phyloP scores from a whole-genome alignment of 2,329 filamentous ascomycete genomes.

The Hymenoscyphus salicellus region DNA sequence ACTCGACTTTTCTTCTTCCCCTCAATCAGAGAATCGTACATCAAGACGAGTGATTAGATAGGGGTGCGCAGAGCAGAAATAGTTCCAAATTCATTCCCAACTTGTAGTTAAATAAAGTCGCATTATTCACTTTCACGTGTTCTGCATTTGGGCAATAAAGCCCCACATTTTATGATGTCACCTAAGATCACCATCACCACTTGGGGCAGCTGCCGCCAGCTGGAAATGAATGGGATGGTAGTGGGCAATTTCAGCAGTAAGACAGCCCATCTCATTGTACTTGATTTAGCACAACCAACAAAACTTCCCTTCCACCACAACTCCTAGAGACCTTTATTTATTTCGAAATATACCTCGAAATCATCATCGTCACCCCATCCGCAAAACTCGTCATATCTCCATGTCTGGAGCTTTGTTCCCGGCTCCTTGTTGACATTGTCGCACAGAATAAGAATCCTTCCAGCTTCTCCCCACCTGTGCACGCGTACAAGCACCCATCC shows the following conservation, averaged over 20 bases:
- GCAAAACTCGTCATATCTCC: neutral
- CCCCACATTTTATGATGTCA: neutral
- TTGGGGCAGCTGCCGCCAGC: neutral
- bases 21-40: no score
- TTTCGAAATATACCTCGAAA: neutral
- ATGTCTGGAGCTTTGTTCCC: conserved; percentile 1
- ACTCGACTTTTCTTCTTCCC: no score
- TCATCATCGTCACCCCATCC: neutral
- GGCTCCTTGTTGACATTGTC: neutral
- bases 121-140: neutral
- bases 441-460: conserved; percentile 3
- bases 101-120: no score
- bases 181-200: neutral
- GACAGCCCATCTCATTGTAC: neutral
- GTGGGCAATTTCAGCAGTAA: neutral
- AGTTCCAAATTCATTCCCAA: neutral
- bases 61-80: neutral
- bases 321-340: neutral
- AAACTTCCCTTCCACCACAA: neutral
- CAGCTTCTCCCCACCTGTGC: neutral
- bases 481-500: neutral
- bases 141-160: neutral
- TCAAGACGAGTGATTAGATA: neutral
- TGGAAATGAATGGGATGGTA: neutral
- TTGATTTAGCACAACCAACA: neutral